Base-by-base conservation (phyloP, 2,329 filamentous ascomycete genomes). In the Nothophaeocryptopus gaeumannii region DNA sequence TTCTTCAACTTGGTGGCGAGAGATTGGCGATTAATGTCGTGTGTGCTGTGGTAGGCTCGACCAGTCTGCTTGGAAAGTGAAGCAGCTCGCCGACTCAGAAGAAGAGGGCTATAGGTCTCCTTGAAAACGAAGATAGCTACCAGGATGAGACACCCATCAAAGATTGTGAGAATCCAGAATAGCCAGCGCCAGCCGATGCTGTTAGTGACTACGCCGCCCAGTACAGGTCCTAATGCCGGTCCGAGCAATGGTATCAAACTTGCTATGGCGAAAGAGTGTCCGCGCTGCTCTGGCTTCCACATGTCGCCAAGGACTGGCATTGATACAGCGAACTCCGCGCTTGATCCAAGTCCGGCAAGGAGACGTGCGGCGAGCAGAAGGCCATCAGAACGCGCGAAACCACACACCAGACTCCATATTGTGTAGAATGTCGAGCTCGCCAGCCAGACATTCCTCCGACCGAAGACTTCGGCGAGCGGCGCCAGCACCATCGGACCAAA, bases 331-430 rank as follows among this genome's bases (percentile, higher is more conserved):
- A 76, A 74, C 1, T 74, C 69, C 2, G 72, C 67, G 39, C 72
- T 74, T n/a, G 74, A 76, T 1, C 76, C 76, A 13, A 80, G 67
- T 0, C 77, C 77, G 3, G 75, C 69, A 1, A 80, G 54, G 36
- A 79, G 74, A 0, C 77, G 67, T 10, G 72, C 68, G 0, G 68
- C 70, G 9, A 79, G 73, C 2, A 80, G 60, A 5, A 70, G 39
- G 5, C 66, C 63, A 45, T 74, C 70, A 2, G 67, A 65, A 1
- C 55, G 63, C 4, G 75, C 63, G 44, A 74, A 72, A 2, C 74
- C 70, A 49, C 74, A 77, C 2, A 68, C 65, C 7, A 78, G 53
- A 54, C 77, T 77, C 71, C 77, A 78, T 34, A 72, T 50, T 2
- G 81, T 61, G 59, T 80, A 80, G 68, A 74, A 71, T 1, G 75